Evolutionary conservation across 192 early-diverging fungal genomes (phyloP), one percentile per base, ranked within the genome.

Genomic region (Backusella australiensis): DNA sequence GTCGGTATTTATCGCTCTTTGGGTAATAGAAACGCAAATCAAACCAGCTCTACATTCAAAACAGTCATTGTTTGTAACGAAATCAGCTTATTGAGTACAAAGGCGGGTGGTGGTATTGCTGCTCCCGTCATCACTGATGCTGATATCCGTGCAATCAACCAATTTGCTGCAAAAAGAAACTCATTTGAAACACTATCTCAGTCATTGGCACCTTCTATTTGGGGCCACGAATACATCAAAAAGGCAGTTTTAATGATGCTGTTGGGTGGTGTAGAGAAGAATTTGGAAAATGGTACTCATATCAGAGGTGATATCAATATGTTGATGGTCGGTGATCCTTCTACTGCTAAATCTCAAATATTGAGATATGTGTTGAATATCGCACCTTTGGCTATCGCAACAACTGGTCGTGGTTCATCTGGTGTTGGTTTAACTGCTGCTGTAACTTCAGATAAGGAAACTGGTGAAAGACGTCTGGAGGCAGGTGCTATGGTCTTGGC

Each of bases 401-500:
- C 98, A 4, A 98, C 98, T 14, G 98, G 98, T 69, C 91, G 97
- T 75, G 98, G 97, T 56, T 95, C 95, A 3, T 96, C 95, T 23
- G 98, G 97, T 71, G 98, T 98, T 1, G 98, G 98, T 87, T 89
- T 99, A 78, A 99, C 98, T 1, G 98, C 98, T 3, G 97, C 97
- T 0, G 97, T 99, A 17, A 96, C 94, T 19, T 85, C 88, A 15
- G 98, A 99, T 81, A 96, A 96, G 84, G 98, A 98, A 77, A 96
- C 97, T 0, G 95, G 96, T 75, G 96, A 98, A 82, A 86, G 95
- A 35, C 90, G 91, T 42, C 82, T 99, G 72, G 98, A 99, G 79
- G 98, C 96, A 1, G 98, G 98, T 72, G 98, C 98, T 12, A 97
- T 99, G 98, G 97, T 99, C 17, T 85, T 99, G 52, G 98, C 96